Percentiles rank a stretch among this genome's conserved stretches.
Conservation (phyloP, 768 basidiomycete species). For the Lactarius hatsudake region DNA sequence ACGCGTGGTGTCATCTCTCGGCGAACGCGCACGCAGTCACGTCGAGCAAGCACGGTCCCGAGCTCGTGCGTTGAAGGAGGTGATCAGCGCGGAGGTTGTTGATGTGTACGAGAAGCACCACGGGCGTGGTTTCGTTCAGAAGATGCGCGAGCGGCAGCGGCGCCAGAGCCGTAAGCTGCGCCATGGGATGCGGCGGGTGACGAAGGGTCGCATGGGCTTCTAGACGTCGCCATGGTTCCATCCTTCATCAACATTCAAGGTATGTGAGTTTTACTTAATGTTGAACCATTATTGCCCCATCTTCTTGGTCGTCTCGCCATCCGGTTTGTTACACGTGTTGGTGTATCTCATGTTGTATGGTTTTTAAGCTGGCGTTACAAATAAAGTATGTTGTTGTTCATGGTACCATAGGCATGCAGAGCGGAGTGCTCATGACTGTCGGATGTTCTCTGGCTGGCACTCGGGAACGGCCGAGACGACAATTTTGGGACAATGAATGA, state of each 20-base stretch:
- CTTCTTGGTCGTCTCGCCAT: conserved; percentile 4
- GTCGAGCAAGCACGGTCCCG: conserved; percentile 32
- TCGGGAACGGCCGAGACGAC: background rate
- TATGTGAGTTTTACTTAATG: conserved; percentile 22
- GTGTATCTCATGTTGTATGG: conserved; percentile 12
- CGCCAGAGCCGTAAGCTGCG: conserved; percentile 23
- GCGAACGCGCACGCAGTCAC: conserved; percentile 30
- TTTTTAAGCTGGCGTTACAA: conserved; percentile 11
- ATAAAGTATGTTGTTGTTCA: conserved; percentile 20
- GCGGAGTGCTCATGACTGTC: background rate
- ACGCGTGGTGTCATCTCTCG: conserved; percentile 30
- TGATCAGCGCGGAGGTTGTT: conserved; percentile 14
- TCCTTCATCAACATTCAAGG: conserved; percentile 4
- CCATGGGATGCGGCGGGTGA: conserved; percentile 10
- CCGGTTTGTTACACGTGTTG: conserved; percentile 5
- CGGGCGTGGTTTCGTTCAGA: conserved; percentile 9
- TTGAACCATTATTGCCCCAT: conserved; percentile 8
- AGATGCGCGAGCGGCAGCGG: conserved; percentile 24
- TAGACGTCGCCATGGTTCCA: conserved; percentile 7
- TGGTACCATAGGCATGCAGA: too few species aligned
- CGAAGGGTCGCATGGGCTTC: conserved; percentile 16
- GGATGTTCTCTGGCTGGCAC: too few species aligned
- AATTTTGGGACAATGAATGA: background rate
- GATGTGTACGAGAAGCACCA: conserved; percentile 15
- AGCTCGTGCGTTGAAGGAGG: conserved; percentile 31